phyloP scores from a whole-genome alignment of 768 basidiomycete genomes.

The Tephrocybe sp. region DNA sequence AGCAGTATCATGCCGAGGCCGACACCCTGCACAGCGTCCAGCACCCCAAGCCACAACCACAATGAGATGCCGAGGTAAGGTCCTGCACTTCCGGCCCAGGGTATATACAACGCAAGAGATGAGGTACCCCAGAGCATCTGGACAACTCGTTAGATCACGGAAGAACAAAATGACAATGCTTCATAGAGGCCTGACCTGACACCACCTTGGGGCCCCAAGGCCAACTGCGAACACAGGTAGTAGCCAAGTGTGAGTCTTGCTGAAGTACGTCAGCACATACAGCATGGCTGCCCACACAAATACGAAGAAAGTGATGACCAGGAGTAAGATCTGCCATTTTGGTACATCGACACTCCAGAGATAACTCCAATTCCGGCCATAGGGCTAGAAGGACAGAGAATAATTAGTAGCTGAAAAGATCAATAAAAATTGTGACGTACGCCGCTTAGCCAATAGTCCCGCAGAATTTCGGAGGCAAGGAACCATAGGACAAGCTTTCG shows the following conservation, averaged over 20 bases:
- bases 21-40: slow-evolving; percentile 93
- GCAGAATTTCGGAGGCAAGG: slow-evolving; percentile 86
- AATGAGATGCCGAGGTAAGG: slow-evolving; percentile 88
- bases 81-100: slow-evolving; percentile 85
- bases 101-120: slow-evolving; percentile 88
- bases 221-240: slow-evolving; percentile 95
- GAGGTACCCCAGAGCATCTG: slow-evolving; percentile 96
- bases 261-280: slow-evolving; percentile 76
- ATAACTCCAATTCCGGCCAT: slow-evolving; percentile 95
- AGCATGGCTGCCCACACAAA: slow-evolving; percentile 82
- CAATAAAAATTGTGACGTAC: slow-evolving; percentile 41
- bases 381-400: slow-evolving; percentile 53
- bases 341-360: slow-evolving; percentile 84
- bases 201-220: slow-evolving; percentile 92
- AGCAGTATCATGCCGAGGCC: slow-evolving; percentile 91
- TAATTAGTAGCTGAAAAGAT: slow-evolving; percentile 8
- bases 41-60: slow-evolving; percentile 95
- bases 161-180: not conserved
- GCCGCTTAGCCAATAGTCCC: slow-evolving; percentile 91
- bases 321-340: slow-evolving; percentile 79
- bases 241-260: slow-evolving; percentile 94
- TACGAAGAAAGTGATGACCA: slow-evolving; percentile 84
- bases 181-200: slow-evolving; percentile 58
- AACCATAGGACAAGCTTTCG: slow-evolving; percentile 95
- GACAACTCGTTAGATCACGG: not conserved